Evolutionary conservation across 2,329 filamentous ascomycete genomes (phyloP).

Genomic region (Claviceps sp.): DNA sequence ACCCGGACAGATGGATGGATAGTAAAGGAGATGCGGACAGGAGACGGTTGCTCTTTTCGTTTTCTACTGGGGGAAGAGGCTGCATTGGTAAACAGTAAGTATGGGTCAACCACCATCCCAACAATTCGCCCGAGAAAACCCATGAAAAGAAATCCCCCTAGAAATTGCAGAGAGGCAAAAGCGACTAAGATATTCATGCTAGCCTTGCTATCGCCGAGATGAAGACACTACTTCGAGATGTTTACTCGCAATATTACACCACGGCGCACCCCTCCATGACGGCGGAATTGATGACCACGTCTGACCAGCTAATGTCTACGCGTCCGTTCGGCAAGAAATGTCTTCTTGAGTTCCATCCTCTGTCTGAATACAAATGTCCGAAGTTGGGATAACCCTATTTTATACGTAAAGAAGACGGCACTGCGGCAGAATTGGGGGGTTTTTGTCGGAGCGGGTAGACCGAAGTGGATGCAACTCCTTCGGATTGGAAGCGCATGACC

Average conservation of each 20-base stretch:
- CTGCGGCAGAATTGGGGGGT: not conserved
- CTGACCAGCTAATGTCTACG: slow-evolving; percentile 55
- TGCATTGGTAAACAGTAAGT: slow-evolving; percentile 57
- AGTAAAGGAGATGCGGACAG: slow-evolving; percentile 59
- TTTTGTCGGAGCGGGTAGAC: not conserved
- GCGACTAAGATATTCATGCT: not conserved
- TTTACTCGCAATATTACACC: slow-evolving; percentile 47
- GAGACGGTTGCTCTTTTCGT: slow-evolving; percentile 49
- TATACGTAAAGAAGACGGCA: no score
- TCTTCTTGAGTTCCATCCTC: slow-evolving; percentile 34
- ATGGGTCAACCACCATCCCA: not conserved
- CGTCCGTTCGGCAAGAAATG: slow-evolving; percentile 47
- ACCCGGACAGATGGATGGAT: slow-evolving; percentile 73
- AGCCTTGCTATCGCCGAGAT: slow-evolving; percentile 52
- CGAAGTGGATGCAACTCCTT: no score
- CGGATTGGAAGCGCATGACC: not conserved
- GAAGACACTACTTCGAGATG: slow-evolving; percentile 48
- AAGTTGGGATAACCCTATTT: not conserved
- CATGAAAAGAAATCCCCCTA: not conserved
- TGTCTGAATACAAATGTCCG: slow-evolving; percentile 6
- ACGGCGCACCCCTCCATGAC: slow-evolving; percentile 40
- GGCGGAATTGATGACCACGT: slow-evolving; percentile 45
- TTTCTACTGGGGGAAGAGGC: slow-evolving; percentile 50
- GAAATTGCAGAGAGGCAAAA: not conserved
- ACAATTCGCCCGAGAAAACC: no score